These are phyloP conservation scores for Erodium trifolium DNA, from an alignment of 441 rosid genomes.

Conservation along the genomic window DNA sequence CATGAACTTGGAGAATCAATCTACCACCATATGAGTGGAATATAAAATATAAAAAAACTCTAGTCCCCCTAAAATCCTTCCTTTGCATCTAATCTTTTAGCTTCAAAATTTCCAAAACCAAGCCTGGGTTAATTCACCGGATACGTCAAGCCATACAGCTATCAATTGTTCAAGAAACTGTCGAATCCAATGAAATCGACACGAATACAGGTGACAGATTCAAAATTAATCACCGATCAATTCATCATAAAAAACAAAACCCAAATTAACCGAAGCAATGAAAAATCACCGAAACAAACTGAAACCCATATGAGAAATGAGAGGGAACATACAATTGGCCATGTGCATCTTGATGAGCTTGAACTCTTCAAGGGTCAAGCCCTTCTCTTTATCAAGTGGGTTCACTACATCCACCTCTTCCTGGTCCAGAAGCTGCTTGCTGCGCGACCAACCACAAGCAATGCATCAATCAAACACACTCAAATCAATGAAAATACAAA, in stretches of 20 bases:
- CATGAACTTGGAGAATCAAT: background rate
- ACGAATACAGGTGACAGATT: background rate
- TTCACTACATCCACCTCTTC: constrained; percentile 67
- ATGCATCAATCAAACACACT: background rate
- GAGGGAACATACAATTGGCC: constrained; percentile 46
- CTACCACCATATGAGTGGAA: background rate
- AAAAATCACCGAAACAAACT: background rate
- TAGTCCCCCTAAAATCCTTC: background rate
- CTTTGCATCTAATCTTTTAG: background rate
- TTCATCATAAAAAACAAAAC: background rate
- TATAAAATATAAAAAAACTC: background rate
- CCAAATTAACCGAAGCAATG: background rate
- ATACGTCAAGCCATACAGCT: background rate
- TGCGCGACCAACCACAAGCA: constrained; percentile 19
- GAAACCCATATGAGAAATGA: background rate
- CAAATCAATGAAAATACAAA: background rate
- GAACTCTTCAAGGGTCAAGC: constrained; percentile 63
- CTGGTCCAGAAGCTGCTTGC: constrained; percentile 69
- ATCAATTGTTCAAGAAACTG: background rate
- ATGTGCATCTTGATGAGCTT: constrained; percentile 78
- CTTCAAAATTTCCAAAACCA: background rate
- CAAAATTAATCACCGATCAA: background rate
- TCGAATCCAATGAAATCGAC: background rate
- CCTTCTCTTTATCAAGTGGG: constrained; percentile 59
- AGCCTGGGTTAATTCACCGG: background rate